phyloP scores from a whole-genome alignment of 140 eudicot genomes.

The Oenanthe javanica region DNA sequence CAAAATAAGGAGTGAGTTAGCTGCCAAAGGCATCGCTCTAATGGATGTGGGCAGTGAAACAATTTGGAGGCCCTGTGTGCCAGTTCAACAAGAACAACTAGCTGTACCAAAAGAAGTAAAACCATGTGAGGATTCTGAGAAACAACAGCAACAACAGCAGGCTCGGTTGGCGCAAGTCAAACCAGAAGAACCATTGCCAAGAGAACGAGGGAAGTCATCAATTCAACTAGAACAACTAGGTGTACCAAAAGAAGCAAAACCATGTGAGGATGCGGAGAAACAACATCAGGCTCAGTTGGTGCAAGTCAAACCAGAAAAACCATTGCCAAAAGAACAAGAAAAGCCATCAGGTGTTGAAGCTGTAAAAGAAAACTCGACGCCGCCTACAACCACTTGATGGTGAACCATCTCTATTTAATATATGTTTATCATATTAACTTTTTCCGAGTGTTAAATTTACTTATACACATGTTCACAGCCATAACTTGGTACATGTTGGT shows the following conservation, averaged over 20 bases:
- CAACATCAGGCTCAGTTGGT: background rate
- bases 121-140: background rate
- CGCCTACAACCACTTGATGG: background rate
- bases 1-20: slow-evolving; percentile 50
- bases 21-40: slow-evolving; percentile 63
- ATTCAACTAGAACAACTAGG: background rate
- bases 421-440: background rate
- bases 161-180: background rate
- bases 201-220: background rate
- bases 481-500: background rate
- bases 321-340: background rate
- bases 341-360: background rate
- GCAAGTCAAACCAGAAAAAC: background rate
- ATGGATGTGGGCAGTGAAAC: slow-evolving; percentile 78
- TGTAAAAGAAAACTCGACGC: background rate
- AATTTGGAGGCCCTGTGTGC: slow-evolving; percentile 86
- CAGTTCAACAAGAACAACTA: slow-evolving; percentile 25
- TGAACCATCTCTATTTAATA: background rate
- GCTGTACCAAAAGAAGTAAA: background rate
- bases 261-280: background rate
- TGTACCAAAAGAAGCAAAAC: background rate
- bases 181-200: too few relatives aligned
- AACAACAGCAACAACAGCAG: background rate
- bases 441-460: background rate
- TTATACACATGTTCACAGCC: background rate